These are phyloP conservation scores for Phytophthora pinifolia DNA, from an alignment of 352 stramenopile genomes.

Conservation along the genomic window DNA sequence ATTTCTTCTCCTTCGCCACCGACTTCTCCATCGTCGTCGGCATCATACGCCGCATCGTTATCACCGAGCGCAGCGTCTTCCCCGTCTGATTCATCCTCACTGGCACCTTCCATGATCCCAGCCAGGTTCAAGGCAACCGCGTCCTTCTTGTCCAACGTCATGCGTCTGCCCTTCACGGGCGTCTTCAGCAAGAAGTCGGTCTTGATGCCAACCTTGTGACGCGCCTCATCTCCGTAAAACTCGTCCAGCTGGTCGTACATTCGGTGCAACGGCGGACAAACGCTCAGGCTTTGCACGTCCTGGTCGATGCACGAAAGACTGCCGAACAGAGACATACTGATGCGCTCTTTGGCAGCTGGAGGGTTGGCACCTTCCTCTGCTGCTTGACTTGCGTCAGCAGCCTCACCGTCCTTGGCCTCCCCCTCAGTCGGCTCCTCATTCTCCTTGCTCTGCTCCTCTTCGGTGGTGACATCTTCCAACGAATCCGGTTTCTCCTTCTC, in stretches of 20 bases:
- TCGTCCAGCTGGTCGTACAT: slow-evolving; percentile 80
- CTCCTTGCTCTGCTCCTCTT: slow-evolving; percentile 18
- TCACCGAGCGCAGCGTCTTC: slow-evolving; percentile 38
- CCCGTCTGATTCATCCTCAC: slow-evolving; percentile 45
- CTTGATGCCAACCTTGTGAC: slow-evolving; percentile 58
- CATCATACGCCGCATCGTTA: slow-evolving; percentile 35
- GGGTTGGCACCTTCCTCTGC: slow-evolving; percentile 4
- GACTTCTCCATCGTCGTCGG: slow-evolving; percentile 31
- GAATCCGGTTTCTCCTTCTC: slow-evolving; percentile 15
- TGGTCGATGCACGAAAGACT: slow-evolving; percentile 54
- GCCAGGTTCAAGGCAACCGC: slow-evolving; percentile 38
- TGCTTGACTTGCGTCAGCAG: slow-evolving; percentile 1
- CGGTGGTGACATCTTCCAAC: slow-evolving; percentile 13
- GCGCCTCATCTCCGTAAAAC: slow-evolving; percentile 51
- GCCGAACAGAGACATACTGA: slow-evolving; percentile 51
- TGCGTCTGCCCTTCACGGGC: slow-evolving; percentile 43
- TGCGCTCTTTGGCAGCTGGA: slow-evolving; percentile 32
- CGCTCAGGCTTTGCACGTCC: slow-evolving; percentile 52
- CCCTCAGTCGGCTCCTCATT: slow-evolving; percentile 3
- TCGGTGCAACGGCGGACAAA: slow-evolving; percentile 66
- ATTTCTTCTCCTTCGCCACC: slow-evolving; percentile 18
- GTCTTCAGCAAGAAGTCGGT: slow-evolving; percentile 63
- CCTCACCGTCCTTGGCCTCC: slow-evolving; percentile 6
- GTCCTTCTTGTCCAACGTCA: slow-evolving; percentile 33
- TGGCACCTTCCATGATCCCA: slow-evolving; percentile 38